Evolutionary conservation across 2,329 filamentous ascomycete species (phyloP), one percentile per base, ranked within the genome.

Genomic region (Cladosporium colombiae): DNA sequence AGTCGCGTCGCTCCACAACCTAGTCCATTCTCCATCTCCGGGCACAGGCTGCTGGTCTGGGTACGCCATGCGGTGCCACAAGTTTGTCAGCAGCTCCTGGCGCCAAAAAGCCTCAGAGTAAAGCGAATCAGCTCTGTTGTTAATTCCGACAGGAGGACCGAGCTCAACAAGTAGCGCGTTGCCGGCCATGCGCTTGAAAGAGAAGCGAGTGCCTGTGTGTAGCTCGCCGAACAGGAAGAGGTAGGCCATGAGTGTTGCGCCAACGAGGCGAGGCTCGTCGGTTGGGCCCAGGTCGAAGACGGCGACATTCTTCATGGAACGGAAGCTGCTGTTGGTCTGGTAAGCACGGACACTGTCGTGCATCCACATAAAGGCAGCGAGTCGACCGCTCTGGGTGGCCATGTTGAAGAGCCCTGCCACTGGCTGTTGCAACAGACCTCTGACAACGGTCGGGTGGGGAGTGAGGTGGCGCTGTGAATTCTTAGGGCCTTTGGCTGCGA

Each of bases 381-480:
- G 14, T 3, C 55, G 55, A 11, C n/a, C 33, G 23, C 33, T 23
- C 6, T 35, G 55, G 2, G 13, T 33, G 11, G 33, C 33, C 55
- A 57, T 57, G 55, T 57, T 57, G 55, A 57, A 57, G 3, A 57
- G 11, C 21, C 16, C 27, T n/a, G 8, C 55, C 29, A 40, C 55
- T 4, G 55, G 33, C 10, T 25, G 31, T n/a, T 21, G 31, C 2
- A 35, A 18, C 55, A 35, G n/a, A 13, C 55, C 55, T 5, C 6
- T 33, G 2, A 23, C 3, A 5, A 40, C 5, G 13, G 33, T 11
- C 14, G 31, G 55, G 21, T 37, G 53, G 1, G 31, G 21, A 14
- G 16, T 29, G 18, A 13, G 3, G 16, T 33, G 14, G n/a, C 40
- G 18, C 18, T 21, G 40, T 1, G 18, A n/a, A 4, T 44, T 3